Conservation (phyloP, 2,329 filamentous ascomycete species). For the Ascosphaera aggregata region DNA sequence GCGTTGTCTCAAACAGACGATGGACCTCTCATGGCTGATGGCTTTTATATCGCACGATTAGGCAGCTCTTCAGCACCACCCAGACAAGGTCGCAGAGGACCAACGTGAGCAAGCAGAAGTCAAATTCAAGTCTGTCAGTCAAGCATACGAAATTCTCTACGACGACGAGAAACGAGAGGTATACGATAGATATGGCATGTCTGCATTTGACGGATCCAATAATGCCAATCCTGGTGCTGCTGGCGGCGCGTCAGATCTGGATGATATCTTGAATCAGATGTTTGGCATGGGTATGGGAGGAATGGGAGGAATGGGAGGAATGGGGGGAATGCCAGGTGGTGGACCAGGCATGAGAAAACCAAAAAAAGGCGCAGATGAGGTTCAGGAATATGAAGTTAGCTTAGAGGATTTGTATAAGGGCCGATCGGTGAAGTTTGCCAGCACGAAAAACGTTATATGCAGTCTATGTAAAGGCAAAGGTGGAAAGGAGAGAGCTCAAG, state of each 20-base stretch:
- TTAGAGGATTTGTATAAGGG: constrained; percentile 96
- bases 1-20: background rate
- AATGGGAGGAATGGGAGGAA: constrained; percentile 30
- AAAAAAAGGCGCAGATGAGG: constrained; percentile 56
- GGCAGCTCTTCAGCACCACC: constrained; percentile 52
- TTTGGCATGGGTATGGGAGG: constrained; percentile 42
- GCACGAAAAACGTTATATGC: constrained; percentile 85
- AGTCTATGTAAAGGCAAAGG: constrained; percentile 68
- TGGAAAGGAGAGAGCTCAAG: constrained; percentile 68
- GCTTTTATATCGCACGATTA: constrained; percentile 18
- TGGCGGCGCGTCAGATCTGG: constrained; percentile 46
- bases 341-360: constrained; percentile 17
- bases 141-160: constrained; percentile 93
- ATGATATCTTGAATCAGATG: constrained; percentile 87
- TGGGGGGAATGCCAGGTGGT: constrained; percentile 20
- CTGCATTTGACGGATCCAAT: constrained; percentile 46
- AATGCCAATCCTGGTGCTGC: constrained; percentile 27
- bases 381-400: constrained; percentile 74
- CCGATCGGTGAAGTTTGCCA: constrained; percentile 91
- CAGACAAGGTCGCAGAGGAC: constrained; percentile 81
- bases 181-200: constrained; percentile 91
- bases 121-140: constrained; percentile 78
- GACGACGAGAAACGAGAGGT: constrained; percentile 83
- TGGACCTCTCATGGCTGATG: constrained; percentile 5
- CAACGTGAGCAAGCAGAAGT: constrained; percentile 63